Evolutionary conservation across 345 rosid species (phyloP).

Genomic region (Lepidium didymum): DNA sequence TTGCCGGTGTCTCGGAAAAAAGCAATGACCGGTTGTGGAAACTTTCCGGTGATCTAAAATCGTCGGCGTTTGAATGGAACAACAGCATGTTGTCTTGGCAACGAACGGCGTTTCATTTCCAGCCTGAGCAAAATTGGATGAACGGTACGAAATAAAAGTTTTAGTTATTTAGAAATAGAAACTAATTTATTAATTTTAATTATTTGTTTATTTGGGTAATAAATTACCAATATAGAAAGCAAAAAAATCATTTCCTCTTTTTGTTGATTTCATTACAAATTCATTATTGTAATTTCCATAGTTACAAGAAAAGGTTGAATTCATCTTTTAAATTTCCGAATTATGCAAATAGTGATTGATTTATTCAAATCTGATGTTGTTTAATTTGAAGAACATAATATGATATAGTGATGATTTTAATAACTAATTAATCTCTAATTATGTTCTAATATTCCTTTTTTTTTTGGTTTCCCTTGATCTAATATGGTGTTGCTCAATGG

Average conservation of each 20-base stretch:
- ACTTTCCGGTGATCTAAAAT: conserved; percentile 12
- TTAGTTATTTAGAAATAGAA: background rate
- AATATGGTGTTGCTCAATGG: conserved; percentile 20
- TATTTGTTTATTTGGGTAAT: background rate
- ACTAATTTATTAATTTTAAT: background rate
- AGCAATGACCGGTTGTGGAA: conserved; percentile 24
- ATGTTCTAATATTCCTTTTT: conserved; percentile 11
- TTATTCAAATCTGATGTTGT: background rate
- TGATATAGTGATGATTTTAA: background rate
- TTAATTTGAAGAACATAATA: background rate
- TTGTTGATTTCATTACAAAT: background rate
- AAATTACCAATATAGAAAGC: background rate
- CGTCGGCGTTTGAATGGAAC: conserved; percentile 53
- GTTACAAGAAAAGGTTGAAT: background rate
- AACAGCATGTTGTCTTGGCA: conserved; percentile 86
- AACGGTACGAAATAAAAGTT: conserved; percentile 50
- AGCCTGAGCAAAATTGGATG: conserved; percentile 89
- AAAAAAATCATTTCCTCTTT: conserved; percentile 1
- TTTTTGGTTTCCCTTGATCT: background rate
- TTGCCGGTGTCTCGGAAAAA: conserved; percentile 83
- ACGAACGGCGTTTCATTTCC: conserved; percentile 81
- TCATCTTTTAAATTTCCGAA: background rate
- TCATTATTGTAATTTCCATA: no score
- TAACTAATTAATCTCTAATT: background rate
- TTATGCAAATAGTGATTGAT: background rate